Conservation (phyloP, 208 protist genomes). For the Trypanosomatidae sp. region DNA sequence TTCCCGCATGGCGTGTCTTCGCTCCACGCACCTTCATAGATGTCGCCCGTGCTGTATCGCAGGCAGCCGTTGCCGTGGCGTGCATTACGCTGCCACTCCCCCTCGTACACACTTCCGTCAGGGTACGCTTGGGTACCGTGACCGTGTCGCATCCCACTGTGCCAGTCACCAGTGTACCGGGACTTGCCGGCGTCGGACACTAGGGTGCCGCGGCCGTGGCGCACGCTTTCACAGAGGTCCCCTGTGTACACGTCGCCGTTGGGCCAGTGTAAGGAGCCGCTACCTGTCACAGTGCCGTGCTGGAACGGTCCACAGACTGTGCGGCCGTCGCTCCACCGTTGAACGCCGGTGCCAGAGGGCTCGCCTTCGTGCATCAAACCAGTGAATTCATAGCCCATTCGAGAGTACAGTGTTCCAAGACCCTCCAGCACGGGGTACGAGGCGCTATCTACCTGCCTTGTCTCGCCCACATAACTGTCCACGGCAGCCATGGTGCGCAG, state of each 20-base stretch:
- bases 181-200: slow-evolving; percentile 37
- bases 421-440: slow-evolving; percentile 37
- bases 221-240: slow-evolving; percentile 56
- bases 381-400: slow-evolving; percentile 67
- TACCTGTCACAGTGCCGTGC: slow-evolving; percentile 38
- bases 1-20: slow-evolving; percentile 48
- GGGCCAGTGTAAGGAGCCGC: slow-evolving; percentile 46
- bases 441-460: slow-evolving; percentile 4
- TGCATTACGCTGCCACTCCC: slow-evolving; percentile 52
- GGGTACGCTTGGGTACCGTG: slow-evolving; percentile 62
- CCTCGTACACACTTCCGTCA: slow-evolving; percentile 69
- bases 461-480: slow-evolving; percentile 23
- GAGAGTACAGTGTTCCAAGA: slow-evolving; percentile 37
- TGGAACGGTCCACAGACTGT: slow-evolving; percentile 44
- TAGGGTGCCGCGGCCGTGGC: slow-evolving; percentile 77
- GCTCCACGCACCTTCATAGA: slow-evolving; percentile 80
- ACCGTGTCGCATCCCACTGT: slow-evolving; percentile 62
- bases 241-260: slow-evolving; percentile 72
- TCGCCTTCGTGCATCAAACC: slow-evolving; percentile 46
- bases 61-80: slow-evolving; percentile 65
- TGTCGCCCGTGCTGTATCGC: slow-evolving; percentile 57
- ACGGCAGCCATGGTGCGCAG: slow-evolving; percentile 41
- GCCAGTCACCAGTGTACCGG: slow-evolving; percentile 78
- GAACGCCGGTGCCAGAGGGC: slow-evolving; percentile 52
- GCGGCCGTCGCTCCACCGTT: slow-evolving; percentile 55